A percentile compares a stretch with the other conserved stretches of the same genome.
Conservation (phyloP, 139 green algal genomes). For the Medakamo hakoo region DNA sequence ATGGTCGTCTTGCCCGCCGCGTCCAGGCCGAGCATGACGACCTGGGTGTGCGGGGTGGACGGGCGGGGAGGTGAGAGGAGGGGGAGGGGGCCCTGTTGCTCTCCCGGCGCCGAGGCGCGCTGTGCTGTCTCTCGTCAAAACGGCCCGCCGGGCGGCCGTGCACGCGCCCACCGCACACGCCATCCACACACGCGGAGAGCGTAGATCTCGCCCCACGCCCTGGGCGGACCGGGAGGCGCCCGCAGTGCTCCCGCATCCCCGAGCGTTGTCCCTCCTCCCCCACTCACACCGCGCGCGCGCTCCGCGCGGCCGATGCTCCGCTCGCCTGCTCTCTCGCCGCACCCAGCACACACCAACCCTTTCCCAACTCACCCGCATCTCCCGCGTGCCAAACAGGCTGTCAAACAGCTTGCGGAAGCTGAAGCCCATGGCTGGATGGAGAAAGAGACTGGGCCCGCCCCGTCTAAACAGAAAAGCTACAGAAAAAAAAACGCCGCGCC, state of each 20-base stretch:
- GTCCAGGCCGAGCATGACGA: conserved; percentile 82
- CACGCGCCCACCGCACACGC: not conserved
- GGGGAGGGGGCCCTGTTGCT: not conserved
- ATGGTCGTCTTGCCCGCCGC: conserved; percentile 96
- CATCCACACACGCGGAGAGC: too few species aligned
- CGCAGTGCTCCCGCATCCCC: too few species aligned
- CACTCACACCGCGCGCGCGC: too few species aligned
- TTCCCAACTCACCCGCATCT: conserved; percentile 66
- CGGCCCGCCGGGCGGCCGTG: not conserved
- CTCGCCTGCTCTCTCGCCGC: not conserved
- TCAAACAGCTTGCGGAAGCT: conserved; percentile 59
- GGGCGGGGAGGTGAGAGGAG: not conserved
- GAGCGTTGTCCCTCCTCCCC: too few species aligned
- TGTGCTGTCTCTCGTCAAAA: not conserved
- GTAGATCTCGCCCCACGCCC: too few species aligned
- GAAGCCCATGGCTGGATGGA: not conserved
- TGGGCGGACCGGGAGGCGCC: too few species aligned
- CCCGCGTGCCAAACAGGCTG: conserved; percentile 64
- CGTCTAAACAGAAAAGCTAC: too few species aligned
- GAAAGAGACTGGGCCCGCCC: too few species aligned
- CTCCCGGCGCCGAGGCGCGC: not conserved
- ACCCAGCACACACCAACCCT: not conserved
- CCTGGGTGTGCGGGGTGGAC: too few species aligned
- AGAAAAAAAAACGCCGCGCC: too few species aligned
- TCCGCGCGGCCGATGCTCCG: too few species aligned